Conservation (phyloP, 352 stramenopile species). For the Globisporangium paddicum region DNA sequence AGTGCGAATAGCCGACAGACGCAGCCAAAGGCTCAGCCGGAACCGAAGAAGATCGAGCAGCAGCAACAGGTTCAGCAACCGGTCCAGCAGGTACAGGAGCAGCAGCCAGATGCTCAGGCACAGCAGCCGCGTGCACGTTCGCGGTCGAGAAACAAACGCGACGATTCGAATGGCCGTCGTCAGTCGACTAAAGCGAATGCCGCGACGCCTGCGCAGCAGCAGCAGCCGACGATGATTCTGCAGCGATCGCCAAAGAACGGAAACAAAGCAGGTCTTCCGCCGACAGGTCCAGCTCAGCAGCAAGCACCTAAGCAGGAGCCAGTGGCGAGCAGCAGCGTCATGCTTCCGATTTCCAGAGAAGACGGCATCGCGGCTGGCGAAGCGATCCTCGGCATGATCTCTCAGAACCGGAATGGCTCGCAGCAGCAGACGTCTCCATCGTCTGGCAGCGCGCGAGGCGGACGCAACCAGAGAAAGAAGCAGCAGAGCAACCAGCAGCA, state of each 20-base stretch:
- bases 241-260: conserved; percentile 44
- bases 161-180: conserved; percentile 40
- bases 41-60: conserved; percentile 19
- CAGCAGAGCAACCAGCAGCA: conserved; percentile 27
- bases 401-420: conserved; percentile 26
- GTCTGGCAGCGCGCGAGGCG: not conserved
- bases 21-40: conserved; percentile 18
- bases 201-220: not conserved
- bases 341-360: conserved; percentile 67
- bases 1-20: conserved; percentile 13
- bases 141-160: conserved; percentile 48
- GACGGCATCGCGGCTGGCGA: conserved; percentile 80
- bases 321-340: conserved; percentile 27
- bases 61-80: conserved; percentile 22
- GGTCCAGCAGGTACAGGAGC: conserved; percentile 35
- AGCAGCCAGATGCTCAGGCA: conserved; percentile 18
- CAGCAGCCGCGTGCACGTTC: conserved; percentile 30
- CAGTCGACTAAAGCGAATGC: conserved; percentile 4
- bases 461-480: conserved; percentile 10
- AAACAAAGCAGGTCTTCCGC: conserved; percentile 17
- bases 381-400: conserved; percentile 82
- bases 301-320: conserved; percentile 16
- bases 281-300: conserved; percentile 6
- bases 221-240: conserved; percentile 50
- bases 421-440: conserved; percentile 7